Evolutionary conservation across 2,329 filamentous ascomycete genomes (phyloP), one percentile per base, ranked within the genome.

Genomic region (Cladosporium sphaerospermum): DNA sequence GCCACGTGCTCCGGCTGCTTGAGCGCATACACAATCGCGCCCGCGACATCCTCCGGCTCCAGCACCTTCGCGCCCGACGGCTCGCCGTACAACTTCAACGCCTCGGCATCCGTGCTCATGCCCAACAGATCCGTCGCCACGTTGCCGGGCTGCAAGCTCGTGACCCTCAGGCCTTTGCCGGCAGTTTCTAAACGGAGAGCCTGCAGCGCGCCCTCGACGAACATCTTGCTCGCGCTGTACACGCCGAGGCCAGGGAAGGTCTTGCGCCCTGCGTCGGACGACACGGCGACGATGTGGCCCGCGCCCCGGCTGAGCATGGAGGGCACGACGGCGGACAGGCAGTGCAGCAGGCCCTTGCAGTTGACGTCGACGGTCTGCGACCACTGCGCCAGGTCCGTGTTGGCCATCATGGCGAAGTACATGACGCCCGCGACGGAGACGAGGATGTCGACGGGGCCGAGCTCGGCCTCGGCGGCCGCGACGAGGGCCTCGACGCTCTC

Each of bases 331-430:
- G 84, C 78, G 0, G 85, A 80, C 3, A 92, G 76, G 59, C 83
- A 84, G 74, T 92, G 79, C 51, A 91, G 73, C 1, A 92, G 77
- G 36, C 88, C 88, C 71, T 91, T 91, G 81, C 88, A 91, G 73
- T 92, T 92, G 60, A 92, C 86, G 62, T 91, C 88, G 40, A 92
- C 86, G 0, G 87, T 91, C 54, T 81, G 84, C 58, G 90, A 83
- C 88, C 88, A 92, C 62, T 92, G 84, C 4, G 88, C 85, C 0
- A 75, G 80, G 58, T 86, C 79, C 13, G 75, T 78, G 65, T 90
- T 91, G 53, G 84, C 81, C 88, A 92, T 91, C 83, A 91, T 84
- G 52, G 88, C 91, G 71, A 84, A 92, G 73, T 92, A 92, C 88
- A 92, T 92, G 65, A 92, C 88, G 34, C 88, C 88, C 0, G 88